phyloP scores from a whole-genome alignment of 2,329 filamentous ascomycete species.

The Akanthomyces lecanii region DNA sequence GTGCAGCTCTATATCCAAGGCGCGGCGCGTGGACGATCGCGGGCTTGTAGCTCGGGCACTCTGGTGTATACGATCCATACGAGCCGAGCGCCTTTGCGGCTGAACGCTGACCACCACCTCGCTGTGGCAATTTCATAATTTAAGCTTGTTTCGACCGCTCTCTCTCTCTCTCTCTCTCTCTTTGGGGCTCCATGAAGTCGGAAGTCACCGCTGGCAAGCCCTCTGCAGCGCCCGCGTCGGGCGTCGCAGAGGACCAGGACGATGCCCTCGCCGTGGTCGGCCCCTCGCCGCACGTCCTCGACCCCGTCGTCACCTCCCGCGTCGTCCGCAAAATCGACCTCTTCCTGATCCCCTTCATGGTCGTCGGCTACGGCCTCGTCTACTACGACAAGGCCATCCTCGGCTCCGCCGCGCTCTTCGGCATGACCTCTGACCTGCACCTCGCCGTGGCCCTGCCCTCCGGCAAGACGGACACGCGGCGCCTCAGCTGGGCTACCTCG shows the following conservation, averaged over 20 bases:
- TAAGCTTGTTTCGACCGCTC: background rate
- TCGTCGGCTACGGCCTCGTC: conserved; percentile 44
- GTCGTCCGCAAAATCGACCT: conserved; percentile 64
- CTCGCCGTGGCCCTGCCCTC: conserved; percentile 48
- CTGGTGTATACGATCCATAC: conserved; percentile 2
- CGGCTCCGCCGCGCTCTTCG: conserved; percentile 68
- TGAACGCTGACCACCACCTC: background rate
- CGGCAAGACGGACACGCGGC: conserved; percentile 52
- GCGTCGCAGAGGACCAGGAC: conserved; percentile 30
- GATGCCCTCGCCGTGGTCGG: conserved; percentile 57
- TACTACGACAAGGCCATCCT: conserved; percentile 62
- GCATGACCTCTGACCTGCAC: conserved; percentile 66
- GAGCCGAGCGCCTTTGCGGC: background rate
- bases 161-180: background rate
- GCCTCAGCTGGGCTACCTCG: conserved; percentile 72
- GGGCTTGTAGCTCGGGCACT: background rate
- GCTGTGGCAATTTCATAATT: background rate
- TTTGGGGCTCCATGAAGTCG: background rate
- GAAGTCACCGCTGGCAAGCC: background rate
- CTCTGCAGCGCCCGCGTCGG: background rate
- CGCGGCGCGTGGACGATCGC: background rate
- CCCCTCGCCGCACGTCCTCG: conserved; percentile 49
- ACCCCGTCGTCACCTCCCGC: conserved; percentile 49
- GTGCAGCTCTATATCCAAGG: background rate
- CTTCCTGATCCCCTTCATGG: conserved; percentile 66